Evolutionary conservation across 108 stramenopile species (phyloP).

Genomic region (Bacterosira constricta): DNA sequence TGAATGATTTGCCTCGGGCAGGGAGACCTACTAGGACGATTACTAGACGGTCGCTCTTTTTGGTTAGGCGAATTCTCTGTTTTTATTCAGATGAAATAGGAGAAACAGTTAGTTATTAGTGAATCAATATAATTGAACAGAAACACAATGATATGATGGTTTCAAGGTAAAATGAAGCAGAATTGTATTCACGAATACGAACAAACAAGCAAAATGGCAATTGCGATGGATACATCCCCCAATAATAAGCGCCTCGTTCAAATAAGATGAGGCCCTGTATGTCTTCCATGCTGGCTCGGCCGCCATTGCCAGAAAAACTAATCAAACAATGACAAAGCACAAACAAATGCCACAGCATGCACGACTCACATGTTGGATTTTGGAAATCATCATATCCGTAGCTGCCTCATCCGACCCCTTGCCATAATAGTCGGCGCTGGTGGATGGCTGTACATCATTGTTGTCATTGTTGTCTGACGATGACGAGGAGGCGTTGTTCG

Average conservation of each 20-base stretch:
- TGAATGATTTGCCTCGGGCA: slow-evolving; percentile 91
- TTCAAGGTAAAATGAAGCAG: not conserved
- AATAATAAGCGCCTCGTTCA: no score
- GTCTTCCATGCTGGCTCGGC: not conserved
- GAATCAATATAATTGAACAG: slow-evolving; percentile 4
- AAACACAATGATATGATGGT: slow-evolving; percentile 4
- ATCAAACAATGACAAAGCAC: not conserved
- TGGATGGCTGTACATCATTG: not conserved
- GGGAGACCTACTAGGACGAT: slow-evolving; percentile 88
- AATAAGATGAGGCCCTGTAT: not conserved
- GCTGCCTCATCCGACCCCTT: slow-evolving; percentile 72
- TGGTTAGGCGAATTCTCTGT: slow-evolving; percentile 75
- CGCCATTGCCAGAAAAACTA: not conserved
- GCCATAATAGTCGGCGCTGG: slow-evolving; percentile 53
- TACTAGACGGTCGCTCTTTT: slow-evolving; percentile 68
- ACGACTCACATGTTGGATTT: slow-evolving; percentile 74
- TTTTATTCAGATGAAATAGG: not conserved
- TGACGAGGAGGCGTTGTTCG: no score
- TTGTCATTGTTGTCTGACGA: not conserved
- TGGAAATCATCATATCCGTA: slow-evolving; percentile 66
- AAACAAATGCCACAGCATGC: not conserved
- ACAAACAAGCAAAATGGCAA: not conserved
- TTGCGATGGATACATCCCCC: no score
- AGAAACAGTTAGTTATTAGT: not conserved
- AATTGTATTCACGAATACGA: not conserved